Base-by-base conservation (phyloP, 2,329 filamentous ascomycete genomes). In the Helotiales sp. region DNA sequence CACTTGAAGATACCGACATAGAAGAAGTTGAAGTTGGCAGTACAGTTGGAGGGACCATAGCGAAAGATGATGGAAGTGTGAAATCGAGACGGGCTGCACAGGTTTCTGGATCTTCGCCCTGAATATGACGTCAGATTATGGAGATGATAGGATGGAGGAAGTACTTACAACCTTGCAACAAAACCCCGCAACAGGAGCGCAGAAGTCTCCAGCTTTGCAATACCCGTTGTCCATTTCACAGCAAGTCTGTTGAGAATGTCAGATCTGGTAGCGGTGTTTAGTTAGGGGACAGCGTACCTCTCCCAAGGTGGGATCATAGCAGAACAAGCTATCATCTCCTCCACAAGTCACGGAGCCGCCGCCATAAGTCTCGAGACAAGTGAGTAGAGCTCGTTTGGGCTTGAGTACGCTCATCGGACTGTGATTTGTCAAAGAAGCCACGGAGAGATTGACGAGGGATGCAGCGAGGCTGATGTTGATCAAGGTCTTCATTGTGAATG, bases 261-360 rank as follows among this genome's bases (percentile, higher is more conserved):
- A 65, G 57, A 26, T 40, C 0, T 6, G 55, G n/a, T 24, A 3
- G 3, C 8, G 5, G 24, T 8, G 7, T 5, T 43, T n/a, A 24
- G 28, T 47, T 32, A 22, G 37, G 50, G 26, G 3, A 47, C 15
- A 49, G 54, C 54, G 10, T 57, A 71, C 70, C 37, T 74, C 70
- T 40, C 69, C 70, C 6, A 69, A 17, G 2, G 63, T 66, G n/a
- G 71, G 72, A 70, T 73, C 61, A 61, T 72, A 74, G 40, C 70
- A 72, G 47, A 55, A 73, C 43, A 40, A 32, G 47, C 67, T 71
- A 11, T 59, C 49, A 3, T 2, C 17, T 11, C 61, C 40, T 22
- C 69, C 71, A 54, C 67, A 73, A 0, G 55, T 63, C 2, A 70
- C 47, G 0, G 67, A 71, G 3, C 69, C 70, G 10, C 47, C 60